Percentiles rank a stretch among this genome's conserved stretches.
These are phyloP conservation scores for Penicillium brevicompactum DNA, from an alignment of 2,329 filamentous ascomycete species.

Conservation along the genomic window DNA sequence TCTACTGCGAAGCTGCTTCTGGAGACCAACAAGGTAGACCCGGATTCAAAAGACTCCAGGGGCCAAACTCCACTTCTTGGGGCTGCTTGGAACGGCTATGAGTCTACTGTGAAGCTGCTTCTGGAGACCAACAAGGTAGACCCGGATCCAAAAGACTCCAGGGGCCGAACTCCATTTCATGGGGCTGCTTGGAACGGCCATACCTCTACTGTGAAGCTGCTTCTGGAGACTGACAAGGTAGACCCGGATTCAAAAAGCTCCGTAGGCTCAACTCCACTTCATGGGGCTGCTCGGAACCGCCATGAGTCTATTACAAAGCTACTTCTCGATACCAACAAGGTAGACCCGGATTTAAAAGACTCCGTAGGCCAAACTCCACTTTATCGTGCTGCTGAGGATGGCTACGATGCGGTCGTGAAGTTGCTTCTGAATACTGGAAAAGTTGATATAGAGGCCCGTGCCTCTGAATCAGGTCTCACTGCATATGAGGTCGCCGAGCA, in stretches of 20 bases:
- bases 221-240: neutral
- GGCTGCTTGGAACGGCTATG: neutral
- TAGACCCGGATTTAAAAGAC: neutral
- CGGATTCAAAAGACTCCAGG: neutral
- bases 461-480: neutral
- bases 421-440: neutral
- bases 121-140: neutral
- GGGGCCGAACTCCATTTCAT: neutral
- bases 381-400: neutral
- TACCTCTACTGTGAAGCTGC: neutral
- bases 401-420: neutral
- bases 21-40: neutral
- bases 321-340: neutral
- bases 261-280: neutral
- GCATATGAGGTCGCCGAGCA: no score
- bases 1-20: neutral
- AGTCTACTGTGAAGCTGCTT: neutral
- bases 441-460: neutral
- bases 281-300: neutral
- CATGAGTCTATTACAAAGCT: neutral
- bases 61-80: neutral
- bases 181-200: neutral
- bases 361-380: neutral
- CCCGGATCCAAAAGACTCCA: neutral
- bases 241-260: neutral